phyloP scores from a whole-genome alignment of 139 green algal species.

The Chlamydomonas eustigma region DNA sequence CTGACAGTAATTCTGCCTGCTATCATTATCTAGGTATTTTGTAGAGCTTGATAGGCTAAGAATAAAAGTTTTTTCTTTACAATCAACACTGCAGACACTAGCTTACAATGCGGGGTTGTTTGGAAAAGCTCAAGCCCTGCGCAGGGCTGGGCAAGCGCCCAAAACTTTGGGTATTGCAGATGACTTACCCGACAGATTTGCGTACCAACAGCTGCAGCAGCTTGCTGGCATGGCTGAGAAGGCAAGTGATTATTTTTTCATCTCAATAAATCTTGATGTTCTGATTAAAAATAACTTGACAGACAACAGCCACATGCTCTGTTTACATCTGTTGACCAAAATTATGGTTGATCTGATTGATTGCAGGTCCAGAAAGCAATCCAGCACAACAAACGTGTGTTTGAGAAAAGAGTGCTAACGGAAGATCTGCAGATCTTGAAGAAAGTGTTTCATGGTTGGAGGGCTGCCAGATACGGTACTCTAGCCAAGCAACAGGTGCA shows the following conservation, averaged over 20 bases:
- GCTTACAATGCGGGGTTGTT: conserved; percentile 52
- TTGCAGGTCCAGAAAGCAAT: conserved; percentile 50
- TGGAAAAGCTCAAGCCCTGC: conserved; percentile 34
- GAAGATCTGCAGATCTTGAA: conserved; percentile 36
- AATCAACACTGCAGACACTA: conserved; percentile 32
- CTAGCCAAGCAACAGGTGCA: conserved; percentile 48
- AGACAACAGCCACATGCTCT: no score
- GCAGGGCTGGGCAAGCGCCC: conserved; percentile 40
- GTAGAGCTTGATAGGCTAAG: conserved; percentile 2
- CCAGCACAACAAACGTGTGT: conserved; percentile 70
- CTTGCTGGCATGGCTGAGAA: conserved; percentile 79
- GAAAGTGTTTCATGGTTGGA: conserved; percentile 52
- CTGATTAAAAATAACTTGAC: no score
- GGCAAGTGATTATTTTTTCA: conserved; percentile 24
- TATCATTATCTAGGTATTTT: no score
- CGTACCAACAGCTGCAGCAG: conserved; percentile 69
- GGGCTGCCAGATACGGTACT: conserved; percentile 24
- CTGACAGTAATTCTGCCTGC: no score
- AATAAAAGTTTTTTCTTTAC: neutral
- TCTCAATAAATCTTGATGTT: no score
- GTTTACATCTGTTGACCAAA: conserved; percentile 8
- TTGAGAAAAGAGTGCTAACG: conserved; percentile 46
- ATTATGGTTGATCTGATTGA: no score
- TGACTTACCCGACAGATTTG: conserved; percentile 70
- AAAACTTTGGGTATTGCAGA: conserved; percentile 57